phyloP scores from a whole-genome alignment of 2,329 filamentous ascomycete species.

The Pseudogymnoascus sp. region DNA sequence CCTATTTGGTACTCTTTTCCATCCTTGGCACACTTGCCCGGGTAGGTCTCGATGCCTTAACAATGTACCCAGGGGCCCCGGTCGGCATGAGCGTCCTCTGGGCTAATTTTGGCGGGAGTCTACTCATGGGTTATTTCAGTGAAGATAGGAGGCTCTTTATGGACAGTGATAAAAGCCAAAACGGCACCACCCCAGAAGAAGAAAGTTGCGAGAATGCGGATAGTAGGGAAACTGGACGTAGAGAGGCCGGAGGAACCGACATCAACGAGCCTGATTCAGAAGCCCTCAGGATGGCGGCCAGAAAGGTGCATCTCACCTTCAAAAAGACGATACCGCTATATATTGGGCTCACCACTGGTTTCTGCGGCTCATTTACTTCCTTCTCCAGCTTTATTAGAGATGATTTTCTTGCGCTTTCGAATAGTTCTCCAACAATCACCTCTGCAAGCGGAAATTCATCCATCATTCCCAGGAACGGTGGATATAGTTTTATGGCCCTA shows the following conservation, averaged over 20 bases:
- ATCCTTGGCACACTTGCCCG: conserved; percentile 77
- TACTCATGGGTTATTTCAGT: conserved; percentile 77
- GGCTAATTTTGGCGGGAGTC: conserved; percentile 77
- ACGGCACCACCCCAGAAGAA: conserved; percentile 31
- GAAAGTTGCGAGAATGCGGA: conserved; percentile 18
- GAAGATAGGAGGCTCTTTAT: conserved; percentile 73
- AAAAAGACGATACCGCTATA: conserved; percentile 89
- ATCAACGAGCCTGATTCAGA: conserved; percentile 13
- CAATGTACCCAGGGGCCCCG: conserved; percentile 69
- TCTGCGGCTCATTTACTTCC: conserved; percentile 83
- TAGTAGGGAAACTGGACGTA: conserved; percentile 12
- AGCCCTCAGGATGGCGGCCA: conserved; percentile 32
- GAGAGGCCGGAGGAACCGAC: conserved; percentile 12
- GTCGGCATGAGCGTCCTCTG: conserved; percentile 69
- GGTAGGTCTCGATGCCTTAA: conserved; percentile 71
- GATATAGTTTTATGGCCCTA: conserved; percentile 77
- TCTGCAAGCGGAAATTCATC: conserved; percentile 23
- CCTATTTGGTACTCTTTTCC: conserved; percentile 79
- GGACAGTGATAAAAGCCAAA: conserved; percentile 29
- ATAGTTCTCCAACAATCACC: conserved; percentile 49
- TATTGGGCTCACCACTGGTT: conserved; percentile 76
- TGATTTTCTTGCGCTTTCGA: conserved; percentile 69
- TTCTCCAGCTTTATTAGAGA: conserved; percentile 84
- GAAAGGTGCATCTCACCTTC: conserved; percentile 50
- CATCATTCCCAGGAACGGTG: conserved; percentile 51